These are phyloP conservation scores for Pseudogymnoascus sp. DNA, from an alignment of 2,329 filamentous ascomycete species.

Conservation along the genomic window DNA sequence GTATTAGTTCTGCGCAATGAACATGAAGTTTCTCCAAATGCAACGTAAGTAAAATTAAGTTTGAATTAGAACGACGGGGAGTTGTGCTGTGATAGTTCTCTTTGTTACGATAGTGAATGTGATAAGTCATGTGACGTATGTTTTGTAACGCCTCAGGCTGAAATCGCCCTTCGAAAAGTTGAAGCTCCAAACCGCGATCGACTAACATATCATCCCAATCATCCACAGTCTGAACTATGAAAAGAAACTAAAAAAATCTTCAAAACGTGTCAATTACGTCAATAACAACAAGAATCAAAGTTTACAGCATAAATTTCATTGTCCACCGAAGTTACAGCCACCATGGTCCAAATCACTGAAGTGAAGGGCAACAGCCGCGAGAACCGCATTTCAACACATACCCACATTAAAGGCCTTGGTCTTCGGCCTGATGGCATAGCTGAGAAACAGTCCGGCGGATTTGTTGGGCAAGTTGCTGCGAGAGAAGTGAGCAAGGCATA, in stretches of 20 bases:
- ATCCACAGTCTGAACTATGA: not conserved
- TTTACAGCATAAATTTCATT: slow-evolving; percentile 1
- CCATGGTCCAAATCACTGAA: slow-evolving; percentile 85
- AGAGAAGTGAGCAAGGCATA: slow-evolving; percentile 58
- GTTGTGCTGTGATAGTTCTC: not conserved
- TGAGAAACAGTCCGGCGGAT: slow-evolving; percentile 70
- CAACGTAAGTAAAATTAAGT: not conserved
- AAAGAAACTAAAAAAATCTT: slow-evolving; percentile 1
- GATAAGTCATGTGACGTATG: slow-evolving; percentile 4
- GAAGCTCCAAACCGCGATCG: slow-evolving; percentile 6
- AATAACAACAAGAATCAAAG: not conserved
- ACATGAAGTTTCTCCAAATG: not conserved
- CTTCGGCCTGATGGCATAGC: slow-evolving; percentile 78
- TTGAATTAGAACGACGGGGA: too few relatives aligned
- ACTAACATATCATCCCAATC: not conserved
- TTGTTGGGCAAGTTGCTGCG: slow-evolving; percentile 79
- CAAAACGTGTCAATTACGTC: slow-evolving; percentile 3
- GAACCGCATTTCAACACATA: slow-evolving; percentile 92
- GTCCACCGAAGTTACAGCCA: slow-evolving; percentile 21
- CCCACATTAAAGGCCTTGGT: slow-evolving; percentile 93
- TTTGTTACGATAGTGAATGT: not conserved
- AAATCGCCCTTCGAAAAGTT: slow-evolving; percentile 6
- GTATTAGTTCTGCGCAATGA: slow-evolving; percentile 1
- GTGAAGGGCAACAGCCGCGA: slow-evolving; percentile 92
- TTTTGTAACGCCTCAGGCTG: slow-evolving; percentile 7